Evolutionary conservation across 192 early-diverging fungal genomes (phyloP), one percentile per base, ranked within the genome.

Genomic region (Coemansia sp.): DNA sequence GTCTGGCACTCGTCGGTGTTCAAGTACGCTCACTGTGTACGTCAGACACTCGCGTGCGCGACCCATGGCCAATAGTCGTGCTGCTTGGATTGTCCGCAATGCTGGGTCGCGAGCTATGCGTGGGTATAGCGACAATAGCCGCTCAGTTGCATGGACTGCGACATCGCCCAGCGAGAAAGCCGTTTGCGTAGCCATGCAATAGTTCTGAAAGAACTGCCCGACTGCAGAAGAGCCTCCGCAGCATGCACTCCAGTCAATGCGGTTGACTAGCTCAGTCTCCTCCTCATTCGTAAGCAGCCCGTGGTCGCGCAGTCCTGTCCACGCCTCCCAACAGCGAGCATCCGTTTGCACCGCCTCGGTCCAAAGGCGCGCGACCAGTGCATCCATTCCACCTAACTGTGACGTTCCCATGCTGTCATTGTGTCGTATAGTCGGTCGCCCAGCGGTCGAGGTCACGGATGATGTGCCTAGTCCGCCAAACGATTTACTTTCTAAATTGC

Each of bases 311-410:
- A 82, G 52, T 1, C 74, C 73, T 1, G 74, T 60, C 80, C 80
- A 82, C 12, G 80, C 80, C 59, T 82, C 80, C 80, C 80, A 82
- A 58, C 80, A 82, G 38, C 80, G 74, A 10, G 74, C 60, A 26
- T 82, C 80, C 4, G 53, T 50, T 1, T 58, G 60, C 7, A 77
- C 5, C 7, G 75, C 68, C 21, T 77, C 64, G 0, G 50, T 56
- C 74, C 74, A 76, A 21, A 82, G 60, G 0, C 71, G 60, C 18
- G 67, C 54, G 10, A 74, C 75, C 31, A 77, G 38, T 2, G 59
- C 41, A 25, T 68, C 74, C 67, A 82, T 69, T 19, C 54, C 60
- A 22, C 60, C 67, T 0, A 76, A 67, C 38, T 23, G 57, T 30
- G 71, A 52, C 6, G 56, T 51, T 50, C 41, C 54, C 30, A 10